Evolutionary conservation across 768 basidiomycete species (phyloP), one percentile per base, ranked within the genome.

Genomic region (Collybia nuda): DNA sequence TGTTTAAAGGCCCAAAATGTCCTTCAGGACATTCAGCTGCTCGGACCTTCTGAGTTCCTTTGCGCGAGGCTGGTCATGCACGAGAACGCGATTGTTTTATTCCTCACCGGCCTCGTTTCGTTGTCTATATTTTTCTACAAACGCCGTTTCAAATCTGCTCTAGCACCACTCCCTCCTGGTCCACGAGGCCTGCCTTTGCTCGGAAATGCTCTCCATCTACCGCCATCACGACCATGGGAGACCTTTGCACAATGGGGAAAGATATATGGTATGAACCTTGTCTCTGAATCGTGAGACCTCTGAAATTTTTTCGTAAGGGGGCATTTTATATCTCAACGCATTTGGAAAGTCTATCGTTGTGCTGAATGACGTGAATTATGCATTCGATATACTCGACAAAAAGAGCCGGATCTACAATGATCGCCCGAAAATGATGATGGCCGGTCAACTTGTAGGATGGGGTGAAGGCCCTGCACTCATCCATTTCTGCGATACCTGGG

Each of bases 341-440:
- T 51, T 73, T 6, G 62, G 63, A 11, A 54, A 53, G 21, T 40
- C 48, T 44, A 63, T 69, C 40, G 56, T 69, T 32, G 49, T 70
- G 2, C 52, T 71, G 32, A 69, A 70, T 51, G 55, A 57, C 22
- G 26, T 52, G 3, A 51, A 61, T 26, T 56, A 55, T 21, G 67
- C 66, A 14, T 52, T 45, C 6, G 64, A 67, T 1, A 59, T 71
- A 5, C 32, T 32, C 32, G 64, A 69, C 36, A 67, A 64, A 45
- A 61, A 65, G 26, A 61, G 59, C 26, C 54, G 51, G 6, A 48
- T 57, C 7, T 62, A 59, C 37, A 56, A 55, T 24, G 48, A 57
- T n/a, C 48, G 60, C 3, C 61, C 59, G 3, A 54, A 9, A 3
- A 55, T 77, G 39, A 58, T 66, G 0, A 74, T 76, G 71, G 58